Conservation (phyloP, 768 basidiomycete genomes). For the Paxillus involutus region DNA sequence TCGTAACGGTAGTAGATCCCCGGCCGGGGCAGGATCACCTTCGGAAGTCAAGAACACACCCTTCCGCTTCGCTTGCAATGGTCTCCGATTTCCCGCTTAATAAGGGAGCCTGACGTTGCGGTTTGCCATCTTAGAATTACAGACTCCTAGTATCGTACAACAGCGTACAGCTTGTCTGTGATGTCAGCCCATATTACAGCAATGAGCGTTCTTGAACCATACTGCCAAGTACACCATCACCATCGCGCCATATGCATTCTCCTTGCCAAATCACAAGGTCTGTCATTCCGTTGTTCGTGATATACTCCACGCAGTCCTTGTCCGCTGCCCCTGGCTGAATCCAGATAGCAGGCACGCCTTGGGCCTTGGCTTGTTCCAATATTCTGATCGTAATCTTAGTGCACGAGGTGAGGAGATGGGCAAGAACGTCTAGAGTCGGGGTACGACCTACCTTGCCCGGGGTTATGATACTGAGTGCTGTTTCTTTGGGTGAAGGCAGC, state of each 20-base stretch:
- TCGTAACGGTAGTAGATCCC: too few relatives aligned
- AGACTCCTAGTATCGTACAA: too few relatives aligned
- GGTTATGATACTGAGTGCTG: constrained; percentile 78
- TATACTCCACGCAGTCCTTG: constrained; percentile 57
- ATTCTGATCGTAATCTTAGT: constrained; percentile 69
- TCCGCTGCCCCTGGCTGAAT: constrained; percentile 88
- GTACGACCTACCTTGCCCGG: constrained; percentile 55
- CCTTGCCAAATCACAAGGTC: constrained; percentile 80
- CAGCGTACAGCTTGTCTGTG: neutral
- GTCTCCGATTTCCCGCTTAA: constrained; percentile 42
- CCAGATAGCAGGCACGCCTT: constrained; percentile 79
- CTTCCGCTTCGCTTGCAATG: constrained; percentile 27
- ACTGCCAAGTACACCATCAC: constrained; percentile 50
- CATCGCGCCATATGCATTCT: constrained; percentile 78
- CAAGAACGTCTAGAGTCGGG: neutral
- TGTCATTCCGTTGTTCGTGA: constrained; percentile 61
- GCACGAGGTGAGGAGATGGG: neutral
- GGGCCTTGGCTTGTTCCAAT: constrained; percentile 65
- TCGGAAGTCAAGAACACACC: too few relatives aligned
- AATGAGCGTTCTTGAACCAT: constrained; percentile 22
- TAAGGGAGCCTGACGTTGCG: too few relatives aligned
- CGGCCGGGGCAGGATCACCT: too few relatives aligned
- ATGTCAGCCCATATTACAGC: constrained; percentile 9
- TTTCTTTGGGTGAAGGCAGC: constrained; percentile 59
- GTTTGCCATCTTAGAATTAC: constrained; percentile 16